Conservation (phyloP, 2,329 filamentous ascomycete species). For the Verticillium dahliae region DNA sequence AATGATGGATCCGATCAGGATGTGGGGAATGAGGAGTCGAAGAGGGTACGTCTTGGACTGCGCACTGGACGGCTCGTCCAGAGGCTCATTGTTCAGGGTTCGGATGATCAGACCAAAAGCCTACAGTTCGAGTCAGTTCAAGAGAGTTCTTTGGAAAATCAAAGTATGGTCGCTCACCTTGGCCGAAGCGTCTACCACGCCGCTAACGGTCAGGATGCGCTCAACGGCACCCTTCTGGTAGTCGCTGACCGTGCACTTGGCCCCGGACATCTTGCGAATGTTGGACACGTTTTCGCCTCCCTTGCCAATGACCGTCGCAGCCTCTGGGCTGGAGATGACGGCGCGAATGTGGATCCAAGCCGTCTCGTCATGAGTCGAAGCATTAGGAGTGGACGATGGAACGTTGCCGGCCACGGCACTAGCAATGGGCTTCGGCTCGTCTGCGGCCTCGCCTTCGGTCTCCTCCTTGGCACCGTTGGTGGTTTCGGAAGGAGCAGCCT, state of each 20-base stretch:
- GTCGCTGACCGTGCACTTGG: conserved; percentile 98
- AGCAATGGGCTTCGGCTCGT: conserved; percentile 44
- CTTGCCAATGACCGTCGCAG: conserved; percentile 96
- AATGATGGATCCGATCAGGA: conserved; percentile 97
- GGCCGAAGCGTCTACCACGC: conserved; percentile 89
- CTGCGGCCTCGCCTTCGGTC: conserved; percentile 60
- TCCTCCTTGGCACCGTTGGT: conserved; percentile 48
- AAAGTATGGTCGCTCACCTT: conserved; percentile 54
- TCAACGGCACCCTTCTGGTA: conserved; percentile 96
- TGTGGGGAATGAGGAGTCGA: conserved; percentile 89
- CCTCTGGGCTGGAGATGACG: conserved; percentile 95
- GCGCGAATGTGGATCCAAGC: conserved; percentile 96
- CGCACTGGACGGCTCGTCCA: conserved; percentile 79
- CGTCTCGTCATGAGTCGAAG: conserved; percentile 73
- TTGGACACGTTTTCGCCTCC: conserved; percentile 97
- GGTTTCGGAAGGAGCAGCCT: conserved; percentile 29
- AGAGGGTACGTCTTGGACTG: conserved; percentile 97
- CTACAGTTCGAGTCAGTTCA: conserved; percentile 32
- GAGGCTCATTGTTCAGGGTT: conserved; percentile 93
- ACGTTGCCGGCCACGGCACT: conserved; percentile 22
- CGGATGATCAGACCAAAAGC: conserved; percentile 97
- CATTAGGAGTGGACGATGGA: conserved; percentile 35
- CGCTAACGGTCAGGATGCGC: conserved; percentile 94
- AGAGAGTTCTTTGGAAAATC: neutral
- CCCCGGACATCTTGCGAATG: conserved; percentile 89